A percentile compares a stretch with the other conserved stretches of the same genome.
phyloP scores from a whole-genome alignment of 2,329 filamentous ascomycete genomes.

The Talaromyces sp. region DNA sequence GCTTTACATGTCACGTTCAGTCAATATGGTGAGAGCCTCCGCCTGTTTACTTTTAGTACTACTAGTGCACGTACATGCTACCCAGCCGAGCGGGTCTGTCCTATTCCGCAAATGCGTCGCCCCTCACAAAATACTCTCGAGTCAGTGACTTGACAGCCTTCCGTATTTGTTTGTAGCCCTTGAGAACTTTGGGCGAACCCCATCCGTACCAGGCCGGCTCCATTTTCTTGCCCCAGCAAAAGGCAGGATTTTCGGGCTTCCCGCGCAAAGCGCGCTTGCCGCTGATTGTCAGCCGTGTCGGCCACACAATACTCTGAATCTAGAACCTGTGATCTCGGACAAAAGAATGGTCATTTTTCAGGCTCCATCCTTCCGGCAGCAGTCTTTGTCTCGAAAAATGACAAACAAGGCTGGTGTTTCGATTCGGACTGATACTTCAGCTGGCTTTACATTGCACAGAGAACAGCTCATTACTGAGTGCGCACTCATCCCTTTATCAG shows the following conservation, averaged over 20 bases:
- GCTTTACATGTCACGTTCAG: neutral
- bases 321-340: neutral
- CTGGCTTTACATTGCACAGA: slow-evolving; percentile 1
- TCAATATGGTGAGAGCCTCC: slow-evolving; percentile 3
- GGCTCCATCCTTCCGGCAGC: neutral
- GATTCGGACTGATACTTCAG: neutral
- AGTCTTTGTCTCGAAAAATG: neutral
- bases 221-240: slow-evolving; percentile 19
- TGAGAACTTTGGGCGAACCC: slow-evolving; percentile 13
- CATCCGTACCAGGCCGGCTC: slow-evolving; percentile 14
- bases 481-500: neutral
- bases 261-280: slow-evolving; percentile 41
- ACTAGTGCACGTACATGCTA: neutral
- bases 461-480: neutral
- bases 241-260: slow-evolving; percentile 22
- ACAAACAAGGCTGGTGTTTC: neutral
- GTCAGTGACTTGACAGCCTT: slow-evolving; percentile 9
- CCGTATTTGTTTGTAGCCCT: neutral
- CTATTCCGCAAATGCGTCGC: slow-evolving; percentile 13
- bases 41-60: slow-evolving; percentile 3
- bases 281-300: slow-evolving; percentile 20
- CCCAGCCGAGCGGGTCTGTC: slow-evolving; percentile 16
- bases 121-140: slow-evolving; percentile 6
- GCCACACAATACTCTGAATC: neutral
- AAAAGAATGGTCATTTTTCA: neutral